Base-by-base conservation (phyloP, 2,329 filamentous ascomycete species). In the Talaromyces piceae region DNA sequence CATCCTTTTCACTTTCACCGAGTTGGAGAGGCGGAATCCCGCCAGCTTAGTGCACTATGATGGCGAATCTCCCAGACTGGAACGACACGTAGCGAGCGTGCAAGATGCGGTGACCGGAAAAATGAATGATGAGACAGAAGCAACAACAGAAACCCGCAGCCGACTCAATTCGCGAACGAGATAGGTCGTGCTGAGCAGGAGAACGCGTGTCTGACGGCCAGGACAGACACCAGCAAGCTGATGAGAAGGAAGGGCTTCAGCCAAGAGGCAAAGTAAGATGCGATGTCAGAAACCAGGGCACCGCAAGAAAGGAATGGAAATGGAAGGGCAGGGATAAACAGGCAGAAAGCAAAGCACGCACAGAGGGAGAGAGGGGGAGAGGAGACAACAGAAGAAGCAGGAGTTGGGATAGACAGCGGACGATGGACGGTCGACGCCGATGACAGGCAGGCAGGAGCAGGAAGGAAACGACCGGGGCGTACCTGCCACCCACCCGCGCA, bases 211-310 rank as follows among this genome's bases (percentile, higher is more conserved):
- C 20, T 23, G 39, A 18, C 20, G 22, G 20, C 39, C 20, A 25
- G 20, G 18, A 37, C 33, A 37, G 33, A 37, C n/a, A n/a, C n/a
- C 22, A 25, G 26, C 41, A n/a, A 18, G 26, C 4, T 45, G n/a
- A 16, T n/a, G 18, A n/a, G 25, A 16, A 20, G 22, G 25, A 16
- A 20, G 26, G 13, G 11, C n/a, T 4, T 26, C 31, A 23, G 16
- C 12, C n/a, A n/a, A 13, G 13, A 46, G 31, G 28, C 16, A 27
- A 39, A 31, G 3, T n/a, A n/a, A n/a, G n/a, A n/a, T n/a, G n/a
- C n/a, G n/a, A n/a, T n/a, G n/a, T n/a, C 39, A 39, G 45, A 3
- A 33, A 52, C 41, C 22, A 48, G 30, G 45, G 45, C 28, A 11
- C n/a, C n/a, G 50, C 28, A 48, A 28, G 45, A 43, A 51, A 44